Evolutionary conservation across 2,329 filamentous ascomycete species (phyloP), one percentile per base, ranked within the genome.

Genomic region (Lojkania enalia): DNA sequence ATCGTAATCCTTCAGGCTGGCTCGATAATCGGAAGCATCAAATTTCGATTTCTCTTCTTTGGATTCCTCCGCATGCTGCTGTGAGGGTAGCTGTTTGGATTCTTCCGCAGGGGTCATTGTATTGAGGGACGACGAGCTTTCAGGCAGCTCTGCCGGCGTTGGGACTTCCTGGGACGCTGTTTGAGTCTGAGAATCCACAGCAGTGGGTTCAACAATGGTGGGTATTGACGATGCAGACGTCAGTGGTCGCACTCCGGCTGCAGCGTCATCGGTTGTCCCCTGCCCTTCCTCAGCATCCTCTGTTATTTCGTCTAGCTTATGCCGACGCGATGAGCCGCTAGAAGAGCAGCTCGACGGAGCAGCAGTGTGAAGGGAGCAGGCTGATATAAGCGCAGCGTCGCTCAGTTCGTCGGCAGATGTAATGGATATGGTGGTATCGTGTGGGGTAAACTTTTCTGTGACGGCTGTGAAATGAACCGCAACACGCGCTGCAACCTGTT

Each of bases 221-320:
- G 60, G 58, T 31, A 58, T 60, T 13, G 46, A 46, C 5, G 59
- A 54, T 13, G 52, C 46, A n/a, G 59, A 52, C 2, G 62, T 57
- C 6, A 49, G 32, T 13, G 62, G 55, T n/a, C 55, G 57, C 31
- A 54, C 39, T 9, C 44, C 39, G 13, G 48, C 27, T 1, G 52
- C 29, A 30, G 39, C 46, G 35, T 60, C 57, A 20, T 60, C 55
- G 16, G 30, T 50, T 6, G 43, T 54, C 5, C 44, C 47, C 39
- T 60, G 82, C 75, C 52, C 81, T 71, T 95, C 90, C 63, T 95
- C 90, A 42, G 86, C 88, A 72, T 94, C 88, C 71, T 97, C 94
- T n/a, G 87, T 85, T 66, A 97, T 96, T 72, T 95, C 92, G 74
- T 92, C 86, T 58, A 97, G 75, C 55, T 88, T 85, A 59, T 86